Evolutionary conservation across 352 stramenopile genomes (phyloP).

Genomic region (Pythium brachiatum): DNA sequence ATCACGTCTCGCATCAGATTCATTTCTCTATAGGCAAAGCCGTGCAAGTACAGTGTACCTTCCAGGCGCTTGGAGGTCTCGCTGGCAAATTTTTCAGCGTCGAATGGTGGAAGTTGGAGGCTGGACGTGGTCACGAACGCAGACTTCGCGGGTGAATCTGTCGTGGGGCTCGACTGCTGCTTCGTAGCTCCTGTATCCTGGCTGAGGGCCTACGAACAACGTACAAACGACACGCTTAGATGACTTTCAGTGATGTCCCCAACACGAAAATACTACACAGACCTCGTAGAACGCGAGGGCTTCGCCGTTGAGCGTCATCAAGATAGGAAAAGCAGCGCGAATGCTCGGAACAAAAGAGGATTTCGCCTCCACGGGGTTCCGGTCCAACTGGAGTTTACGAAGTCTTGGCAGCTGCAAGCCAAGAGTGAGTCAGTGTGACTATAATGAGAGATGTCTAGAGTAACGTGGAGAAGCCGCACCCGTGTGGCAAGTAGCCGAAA

Average conservation of each 20-base stretch:
- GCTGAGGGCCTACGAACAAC: background rate
- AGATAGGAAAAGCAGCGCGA: slow-evolving; percentile 32
- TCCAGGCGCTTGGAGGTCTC: slow-evolving; percentile 12
- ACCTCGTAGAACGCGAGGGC: slow-evolving; percentile 40
- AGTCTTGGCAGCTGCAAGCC: slow-evolving; percentile 41
- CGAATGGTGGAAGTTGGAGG: slow-evolving; percentile 16
- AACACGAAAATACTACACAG: background rate
- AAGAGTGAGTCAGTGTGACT: background rate
- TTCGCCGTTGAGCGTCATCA: slow-evolving; percentile 58
- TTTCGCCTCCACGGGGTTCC: slow-evolving; percentile 33
- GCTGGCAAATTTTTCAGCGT: slow-evolving; percentile 11
- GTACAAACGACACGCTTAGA: too few relatives aligned
- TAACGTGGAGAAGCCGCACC: slow-evolving; percentile 12
- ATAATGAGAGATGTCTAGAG: background rate
- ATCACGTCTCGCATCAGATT: background rate
- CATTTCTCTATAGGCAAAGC: too few relatives aligned
- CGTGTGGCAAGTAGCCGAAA: slow-evolving; percentile 35
- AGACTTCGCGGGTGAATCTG: background rate
- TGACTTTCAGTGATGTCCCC: too few relatives aligned
- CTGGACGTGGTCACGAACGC: background rate
- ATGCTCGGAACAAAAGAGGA: slow-evolving; percentile 19
- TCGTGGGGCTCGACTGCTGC: background rate
- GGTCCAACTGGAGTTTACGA: slow-evolving; percentile 41
- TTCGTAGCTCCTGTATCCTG: background rate
- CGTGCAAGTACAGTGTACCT: too few relatives aligned